These are phyloP conservation scores for Asterella californica DNA, from an alignment of 225 moss, liverwort and hornwort genomes.

Conservation along the genomic window DNA sequence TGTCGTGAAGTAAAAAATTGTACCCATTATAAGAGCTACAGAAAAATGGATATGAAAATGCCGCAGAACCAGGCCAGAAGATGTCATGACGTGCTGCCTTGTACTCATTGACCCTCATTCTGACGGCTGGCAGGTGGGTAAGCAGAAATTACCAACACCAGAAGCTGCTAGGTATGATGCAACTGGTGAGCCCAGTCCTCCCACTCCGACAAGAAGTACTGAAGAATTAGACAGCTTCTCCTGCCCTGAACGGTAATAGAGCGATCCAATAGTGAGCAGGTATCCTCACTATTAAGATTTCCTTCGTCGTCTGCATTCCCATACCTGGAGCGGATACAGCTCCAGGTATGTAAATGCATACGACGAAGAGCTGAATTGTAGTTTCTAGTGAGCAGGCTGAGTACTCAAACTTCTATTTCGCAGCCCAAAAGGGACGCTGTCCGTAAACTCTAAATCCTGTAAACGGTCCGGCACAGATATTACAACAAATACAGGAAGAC, in stretches of 20 bases:
- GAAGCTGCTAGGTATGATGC: slow-evolving; percentile 78
- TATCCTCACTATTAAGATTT: background rate
- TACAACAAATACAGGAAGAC: background rate
- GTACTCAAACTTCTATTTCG: background rate
- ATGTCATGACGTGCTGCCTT: background rate
- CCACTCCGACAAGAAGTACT: slow-evolving; percentile 73
- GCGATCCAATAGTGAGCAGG: background rate
- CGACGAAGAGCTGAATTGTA: background rate
- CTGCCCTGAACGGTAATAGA: slow-evolving; percentile 41
- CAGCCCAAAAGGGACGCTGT: background rate
- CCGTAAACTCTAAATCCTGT: background rate
- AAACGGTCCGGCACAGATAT: background rate
- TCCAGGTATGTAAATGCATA: background rate
- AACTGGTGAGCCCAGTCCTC: slow-evolving; percentile 86
- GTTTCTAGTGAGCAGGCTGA: background rate
- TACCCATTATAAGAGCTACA: background rate
- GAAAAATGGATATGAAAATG: background rate
- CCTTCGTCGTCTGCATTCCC: too few relatives aligned
- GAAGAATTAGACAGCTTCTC: slow-evolving; percentile 62
- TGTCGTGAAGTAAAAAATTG: background rate
- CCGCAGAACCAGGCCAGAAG: background rate
- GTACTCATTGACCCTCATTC: background rate
- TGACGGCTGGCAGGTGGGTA: background rate
- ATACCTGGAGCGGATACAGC: too few relatives aligned
- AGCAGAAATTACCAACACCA: slow-evolving; percentile 58